Evolutionary conservation across 176 grass and related monocot species (phyloP).

Genomic region (Oryza officinalis): DNA sequence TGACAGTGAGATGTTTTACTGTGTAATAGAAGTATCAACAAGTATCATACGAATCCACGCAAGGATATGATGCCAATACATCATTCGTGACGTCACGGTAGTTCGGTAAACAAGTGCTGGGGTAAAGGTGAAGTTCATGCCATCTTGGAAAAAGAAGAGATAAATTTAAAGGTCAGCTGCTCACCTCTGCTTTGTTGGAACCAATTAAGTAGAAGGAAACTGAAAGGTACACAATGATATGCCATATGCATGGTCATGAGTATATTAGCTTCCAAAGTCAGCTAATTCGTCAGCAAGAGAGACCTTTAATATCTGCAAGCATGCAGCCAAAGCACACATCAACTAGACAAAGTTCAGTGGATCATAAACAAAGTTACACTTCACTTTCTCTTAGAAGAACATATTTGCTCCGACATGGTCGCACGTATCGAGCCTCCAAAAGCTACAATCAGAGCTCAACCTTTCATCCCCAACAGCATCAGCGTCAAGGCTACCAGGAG

Average conservation of each 20-base stretch:
- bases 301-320: neutral
- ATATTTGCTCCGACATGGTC: slow-evolving; percentile 1
- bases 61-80: slow-evolving; percentile 1
- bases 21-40: too few relatives aligned
- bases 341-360: slow-evolving; percentile 12
- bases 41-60: too few relatives aligned
- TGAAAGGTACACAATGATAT: slow-evolving; percentile 2
- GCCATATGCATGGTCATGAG: neutral
- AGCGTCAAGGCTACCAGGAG: neutral
- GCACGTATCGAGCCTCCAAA: neutral
- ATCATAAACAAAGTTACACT: slow-evolving; percentile 2
- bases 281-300: neutral
- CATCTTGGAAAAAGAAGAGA: neutral
- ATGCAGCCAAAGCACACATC: neutral
- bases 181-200: slow-evolving; percentile 36
- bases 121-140: neutral
- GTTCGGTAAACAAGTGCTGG: neutral
- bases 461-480: neutral
- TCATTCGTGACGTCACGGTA: neutral
- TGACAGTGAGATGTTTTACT: too few relatives aligned
- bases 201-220: neutral
- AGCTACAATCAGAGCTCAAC: neutral
- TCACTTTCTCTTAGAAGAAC: neutral
- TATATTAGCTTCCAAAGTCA: neutral
- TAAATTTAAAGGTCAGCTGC: slow-evolving; percentile 1